phyloP scores from a whole-genome alignment of 306 rosid genomes.

The Vigna mungo region DNA sequence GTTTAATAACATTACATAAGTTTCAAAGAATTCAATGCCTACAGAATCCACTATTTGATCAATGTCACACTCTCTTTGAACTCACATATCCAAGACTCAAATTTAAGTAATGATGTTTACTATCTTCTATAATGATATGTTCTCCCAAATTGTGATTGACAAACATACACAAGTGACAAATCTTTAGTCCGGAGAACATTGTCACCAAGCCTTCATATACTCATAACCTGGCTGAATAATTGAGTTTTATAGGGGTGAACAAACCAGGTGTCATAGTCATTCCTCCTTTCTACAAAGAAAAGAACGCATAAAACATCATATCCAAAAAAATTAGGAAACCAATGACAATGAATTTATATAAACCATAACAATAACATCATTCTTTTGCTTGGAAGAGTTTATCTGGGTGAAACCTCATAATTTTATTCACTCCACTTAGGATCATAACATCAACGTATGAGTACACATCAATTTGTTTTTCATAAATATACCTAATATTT shows the following conservation, averaged over 20 bases:
- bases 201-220: slow-evolving; percentile 1
- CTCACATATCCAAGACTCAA: not conserved
- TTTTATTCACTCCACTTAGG: not conserved
- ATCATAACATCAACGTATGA: not conserved
- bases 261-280: not conserved
- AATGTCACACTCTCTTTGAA: not conserved
- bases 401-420: not conserved
- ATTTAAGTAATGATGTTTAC: not conserved
- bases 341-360: not conserved
- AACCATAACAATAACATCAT: not conserved
- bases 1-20: slow-evolving; percentile 5
- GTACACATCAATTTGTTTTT: slow-evolving; percentile 3
- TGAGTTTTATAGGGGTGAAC: slow-evolving; percentile 8
- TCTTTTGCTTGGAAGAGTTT: slow-evolving; percentile 6
- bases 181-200: not conserved
- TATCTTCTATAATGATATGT: not conserved
- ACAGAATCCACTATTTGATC: slow-evolving; percentile 2
- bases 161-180: not conserved
- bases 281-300: slow-evolving; percentile 1
- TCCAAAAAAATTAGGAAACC: not conserved
- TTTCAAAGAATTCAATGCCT: not conserved
- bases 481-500: not conserved
- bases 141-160: not conserved
- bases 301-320: not conserved
- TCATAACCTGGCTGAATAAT: not conserved